Percentiles rank a stretch among this genome's conserved stretches.
These are phyloP conservation scores for Beauveria medogensis DNA, from an alignment of 2,329 filamentous ascomycete genomes.

Conservation along the genomic window DNA sequence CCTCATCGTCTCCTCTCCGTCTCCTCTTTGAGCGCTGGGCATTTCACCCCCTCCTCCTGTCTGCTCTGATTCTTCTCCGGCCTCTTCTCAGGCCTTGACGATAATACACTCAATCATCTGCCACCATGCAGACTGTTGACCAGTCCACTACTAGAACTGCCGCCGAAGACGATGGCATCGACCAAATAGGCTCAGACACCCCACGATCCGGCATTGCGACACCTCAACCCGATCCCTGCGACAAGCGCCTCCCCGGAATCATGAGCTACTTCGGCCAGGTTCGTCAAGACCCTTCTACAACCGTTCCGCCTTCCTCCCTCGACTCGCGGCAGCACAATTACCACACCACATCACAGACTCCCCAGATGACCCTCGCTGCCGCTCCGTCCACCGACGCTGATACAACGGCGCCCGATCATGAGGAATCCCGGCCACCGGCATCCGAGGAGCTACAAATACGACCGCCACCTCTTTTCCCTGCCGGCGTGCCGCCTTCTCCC, in stretches of 20 bases:
- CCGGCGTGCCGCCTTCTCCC: background rate
- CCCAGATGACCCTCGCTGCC: slow-evolving; percentile 1
- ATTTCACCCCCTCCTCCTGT: background rate
- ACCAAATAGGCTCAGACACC: slow-evolving; percentile 76
- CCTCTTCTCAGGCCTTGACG: background rate
- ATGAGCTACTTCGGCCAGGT: slow-evolving; percentile 99
- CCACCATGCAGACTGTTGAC: slow-evolving; percentile 43
- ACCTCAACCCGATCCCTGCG: slow-evolving; percentile 83
- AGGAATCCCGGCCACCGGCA: background rate
- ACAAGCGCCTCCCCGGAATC: slow-evolving; percentile 93
- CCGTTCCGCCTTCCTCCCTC: slow-evolving; percentile 25
- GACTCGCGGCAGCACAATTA: slow-evolving; percentile 23
- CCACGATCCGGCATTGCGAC: slow-evolving; percentile 89
- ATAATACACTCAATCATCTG: background rate
- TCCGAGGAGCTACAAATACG: slow-evolving; percentile 2
- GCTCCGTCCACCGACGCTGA: background rate
- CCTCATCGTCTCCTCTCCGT: background rate
- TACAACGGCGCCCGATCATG: background rate
- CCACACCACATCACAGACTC: background rate
- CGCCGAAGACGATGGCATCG: slow-evolving; percentile 61
- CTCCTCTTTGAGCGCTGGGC: slow-evolving; percentile 5
- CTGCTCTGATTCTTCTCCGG: slow-evolving; percentile 12
- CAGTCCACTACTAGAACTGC: slow-evolving; percentile 44
- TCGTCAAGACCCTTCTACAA: slow-evolving; percentile 71
- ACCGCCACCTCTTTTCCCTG: background rate